Evolutionary conservation across 495 filamentous ascomycete genomes (phyloP).

Genomic region (Penicillium robsamsonii): DNA sequence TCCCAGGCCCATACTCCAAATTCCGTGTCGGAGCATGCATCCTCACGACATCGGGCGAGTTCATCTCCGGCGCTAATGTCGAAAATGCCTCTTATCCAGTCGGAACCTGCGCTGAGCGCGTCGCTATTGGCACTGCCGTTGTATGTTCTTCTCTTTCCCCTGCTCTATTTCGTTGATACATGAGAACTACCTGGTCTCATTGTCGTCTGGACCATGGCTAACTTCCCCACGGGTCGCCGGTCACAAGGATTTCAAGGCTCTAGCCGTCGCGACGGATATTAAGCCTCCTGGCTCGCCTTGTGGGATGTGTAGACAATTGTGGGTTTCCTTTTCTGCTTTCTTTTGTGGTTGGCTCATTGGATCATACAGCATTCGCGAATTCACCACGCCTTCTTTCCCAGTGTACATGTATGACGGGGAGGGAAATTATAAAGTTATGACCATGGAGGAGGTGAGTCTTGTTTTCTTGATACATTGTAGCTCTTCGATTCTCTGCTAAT

Average conservation of each 20-base stretch:
- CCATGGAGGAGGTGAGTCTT: constrained; percentile 64
- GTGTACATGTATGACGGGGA: constrained; percentile 90
- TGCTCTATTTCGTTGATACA: background rate
- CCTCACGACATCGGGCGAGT: constrained; percentile 60
- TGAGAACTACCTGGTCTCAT: background rate
- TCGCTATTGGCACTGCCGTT: constrained; percentile 79
- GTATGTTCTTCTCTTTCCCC: constrained; percentile 31
- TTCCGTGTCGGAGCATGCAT: constrained; percentile 89
- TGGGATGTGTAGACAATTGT: constrained; percentile 61
- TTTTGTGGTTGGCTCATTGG: background rate
- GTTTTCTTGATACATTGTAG: background rate
- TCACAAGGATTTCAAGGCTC: constrained; percentile 67
- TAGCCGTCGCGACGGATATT: constrained; percentile 85
- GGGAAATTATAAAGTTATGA: constrained; percentile 65
- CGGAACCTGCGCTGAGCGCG: constrained; percentile 89
- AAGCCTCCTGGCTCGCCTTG: constrained; percentile 68
- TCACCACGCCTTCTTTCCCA: constrained; percentile 63
- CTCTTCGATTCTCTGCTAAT: constrained; percentile 16
- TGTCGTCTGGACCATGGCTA: constrained; percentile 4
- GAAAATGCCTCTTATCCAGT: constrained; percentile 95
- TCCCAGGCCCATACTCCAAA: constrained; percentile 77
- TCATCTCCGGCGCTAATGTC: constrained; percentile 78
- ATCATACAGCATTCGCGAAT: constrained; percentile 68
- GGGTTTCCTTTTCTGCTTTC: constrained; percentile 13
- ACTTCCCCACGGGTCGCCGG: constrained; percentile 52